phyloP scores from a whole-genome alignment of 805 yeast genomes.

The Cyberlindnera xishuangbannaensis region DNA sequence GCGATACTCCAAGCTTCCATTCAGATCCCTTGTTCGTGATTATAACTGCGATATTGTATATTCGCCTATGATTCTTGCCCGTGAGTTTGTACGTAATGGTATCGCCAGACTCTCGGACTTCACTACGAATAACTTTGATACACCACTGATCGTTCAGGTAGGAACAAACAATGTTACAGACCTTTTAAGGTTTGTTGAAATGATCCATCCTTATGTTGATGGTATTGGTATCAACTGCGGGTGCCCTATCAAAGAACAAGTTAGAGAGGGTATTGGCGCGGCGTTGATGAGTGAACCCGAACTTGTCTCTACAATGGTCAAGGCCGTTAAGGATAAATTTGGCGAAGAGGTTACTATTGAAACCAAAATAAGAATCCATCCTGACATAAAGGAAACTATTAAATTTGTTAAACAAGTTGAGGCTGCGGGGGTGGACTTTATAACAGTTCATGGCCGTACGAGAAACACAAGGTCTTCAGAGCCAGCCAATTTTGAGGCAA shows the following conservation, averaged over 20 bases:
- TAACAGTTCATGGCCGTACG: slow-evolving; percentile 92
- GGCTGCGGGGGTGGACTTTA: slow-evolving; percentile 85
- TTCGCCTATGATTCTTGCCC: slow-evolving; percentile 93
- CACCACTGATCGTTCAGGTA: slow-evolving; percentile 79
- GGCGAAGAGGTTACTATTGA: slow-evolving; percentile 74
- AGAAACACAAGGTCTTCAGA: slow-evolving; percentile 76
- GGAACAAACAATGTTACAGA: slow-evolving; percentile 86
- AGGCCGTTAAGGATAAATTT: slow-evolving; percentile 69
- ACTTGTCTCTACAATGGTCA: slow-evolving; percentile 75
- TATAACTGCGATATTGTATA: slow-evolving; percentile 79
- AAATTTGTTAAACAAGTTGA: slow-evolving; percentile 70
- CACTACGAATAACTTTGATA: slow-evolving; percentile 66
- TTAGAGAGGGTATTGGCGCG: slow-evolving; percentile 94
- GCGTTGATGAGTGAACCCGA: slow-evolving; percentile 86
- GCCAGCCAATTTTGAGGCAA: slow-evolving; percentile 82
- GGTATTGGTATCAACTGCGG: slow-evolving; percentile 96
- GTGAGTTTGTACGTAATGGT: slow-evolving; percentile 85
- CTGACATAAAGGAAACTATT: slow-evolving; percentile 65
- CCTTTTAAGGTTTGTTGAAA: slow-evolving; percentile 72
- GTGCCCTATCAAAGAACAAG: slow-evolving; percentile 93
- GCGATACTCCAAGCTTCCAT: slow-evolving; percentile 89
- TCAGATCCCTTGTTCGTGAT: slow-evolving; percentile 71
- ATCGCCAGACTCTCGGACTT: slow-evolving; percentile 82
- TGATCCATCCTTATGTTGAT: slow-evolving; percentile 88
- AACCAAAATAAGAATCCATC: slow-evolving; percentile 87